Conservation (phyloP, 345 rosid genomes). For the Eucalyptus sideroxylon region DNA sequence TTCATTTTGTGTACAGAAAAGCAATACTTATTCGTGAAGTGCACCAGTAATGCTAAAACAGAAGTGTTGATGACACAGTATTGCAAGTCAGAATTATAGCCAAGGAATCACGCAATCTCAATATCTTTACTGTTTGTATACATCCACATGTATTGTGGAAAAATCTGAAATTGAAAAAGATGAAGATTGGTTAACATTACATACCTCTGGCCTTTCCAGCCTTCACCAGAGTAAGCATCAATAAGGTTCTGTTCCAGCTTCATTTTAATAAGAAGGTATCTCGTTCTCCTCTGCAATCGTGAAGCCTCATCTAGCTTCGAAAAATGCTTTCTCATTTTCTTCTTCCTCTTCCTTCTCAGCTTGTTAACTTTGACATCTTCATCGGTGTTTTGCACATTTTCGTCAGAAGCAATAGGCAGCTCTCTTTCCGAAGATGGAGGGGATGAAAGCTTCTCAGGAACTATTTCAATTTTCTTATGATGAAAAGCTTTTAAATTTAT, state of each 20-base stretch:
- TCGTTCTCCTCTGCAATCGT: constrained; percentile 79
- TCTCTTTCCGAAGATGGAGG: background rate
- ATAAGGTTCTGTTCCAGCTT: constrained; percentile 97
- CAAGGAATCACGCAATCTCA: background rate
- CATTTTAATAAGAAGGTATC: constrained; percentile 83
- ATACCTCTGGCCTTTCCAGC: constrained; percentile 99
- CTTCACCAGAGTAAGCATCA: constrained; percentile 94
- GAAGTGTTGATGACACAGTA: background rate
- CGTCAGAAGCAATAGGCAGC: background rate
- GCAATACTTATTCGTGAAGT: background rate
- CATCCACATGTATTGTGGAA: too few relatives aligned
- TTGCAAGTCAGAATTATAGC: background rate
- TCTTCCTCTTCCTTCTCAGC: constrained; percentile 35
- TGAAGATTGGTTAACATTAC: background rate
- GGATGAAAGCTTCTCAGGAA: constrained; percentile 10
- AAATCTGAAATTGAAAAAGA: background rate
- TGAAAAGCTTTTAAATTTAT: background rate
- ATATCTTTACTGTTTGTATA: background rate
- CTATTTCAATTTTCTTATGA: constrained; percentile 1
- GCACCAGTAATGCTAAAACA: background rate
- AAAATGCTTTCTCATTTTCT: constrained; percentile 30
- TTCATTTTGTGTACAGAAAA: background rate
- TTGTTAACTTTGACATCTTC: constrained; percentile 16
- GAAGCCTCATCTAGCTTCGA: constrained; percentile 60
- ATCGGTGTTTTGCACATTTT: background rate